phyloP scores from a whole-genome alignment of 164 flowering plant species.

The Chloranthus sessilifolius region DNA sequence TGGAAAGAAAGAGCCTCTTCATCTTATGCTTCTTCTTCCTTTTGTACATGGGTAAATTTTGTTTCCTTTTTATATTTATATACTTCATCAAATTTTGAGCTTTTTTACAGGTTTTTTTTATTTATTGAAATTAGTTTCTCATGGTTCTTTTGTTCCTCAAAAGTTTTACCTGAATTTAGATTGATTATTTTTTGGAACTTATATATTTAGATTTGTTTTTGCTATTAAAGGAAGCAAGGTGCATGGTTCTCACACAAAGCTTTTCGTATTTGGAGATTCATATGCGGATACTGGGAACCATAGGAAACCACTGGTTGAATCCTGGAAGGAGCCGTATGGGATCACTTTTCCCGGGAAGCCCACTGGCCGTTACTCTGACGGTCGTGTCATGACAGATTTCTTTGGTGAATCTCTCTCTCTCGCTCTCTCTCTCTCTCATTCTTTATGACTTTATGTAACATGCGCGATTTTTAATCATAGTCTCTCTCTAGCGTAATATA shows the following conservation, averaged over 20 bases:
- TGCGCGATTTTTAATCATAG: conserved; percentile 48
- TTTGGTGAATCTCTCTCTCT: conserved; percentile 28
- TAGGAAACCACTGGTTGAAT: conserved; percentile 10
- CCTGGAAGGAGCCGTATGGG: conserved; percentile 65
- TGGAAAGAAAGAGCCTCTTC: no score
- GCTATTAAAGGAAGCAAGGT: no score
- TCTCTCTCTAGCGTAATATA: conserved; percentile 69
- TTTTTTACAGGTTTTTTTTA: no score
- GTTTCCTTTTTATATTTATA: no score
- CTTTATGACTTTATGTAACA: conserved; percentile 6
- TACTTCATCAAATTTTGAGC: no score
- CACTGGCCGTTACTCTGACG: conserved; percentile 64
- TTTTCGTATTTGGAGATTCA: conserved; percentile 72
- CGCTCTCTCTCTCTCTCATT: neutral
- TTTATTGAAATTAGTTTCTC: no score
- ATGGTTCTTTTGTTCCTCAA: no score
- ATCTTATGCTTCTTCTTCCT: no score
- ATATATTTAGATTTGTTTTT: no score
- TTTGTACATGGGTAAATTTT: no score
- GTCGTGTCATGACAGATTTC: conserved; percentile 56
- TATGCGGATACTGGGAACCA: conserved; percentile 63
- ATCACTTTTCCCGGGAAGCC: conserved; percentile 61
- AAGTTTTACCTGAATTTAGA: no score
- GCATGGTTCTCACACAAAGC: conserved; percentile 17
- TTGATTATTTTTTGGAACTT: no score